Percentiles rank a stretch among this genome's conserved stretches.
Conservation (phyloP, 257 asterid genomes). For the Solanum habrochaites region DNA sequence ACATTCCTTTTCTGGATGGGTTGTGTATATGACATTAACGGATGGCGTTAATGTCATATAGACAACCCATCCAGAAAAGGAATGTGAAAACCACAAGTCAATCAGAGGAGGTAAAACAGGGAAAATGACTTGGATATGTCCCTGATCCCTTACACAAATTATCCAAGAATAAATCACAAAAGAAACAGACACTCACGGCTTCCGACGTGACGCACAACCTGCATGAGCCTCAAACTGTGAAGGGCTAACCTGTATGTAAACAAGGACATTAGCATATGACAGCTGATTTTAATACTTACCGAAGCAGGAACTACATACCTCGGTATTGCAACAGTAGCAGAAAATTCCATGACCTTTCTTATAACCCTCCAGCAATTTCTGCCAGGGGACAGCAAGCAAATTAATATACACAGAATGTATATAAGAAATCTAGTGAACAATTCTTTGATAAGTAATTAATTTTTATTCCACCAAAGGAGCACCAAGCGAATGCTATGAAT, state of each 20-base stretch:
- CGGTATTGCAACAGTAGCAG: conserved; percentile 52
- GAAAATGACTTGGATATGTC: background rate
- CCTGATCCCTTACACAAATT: background rate
- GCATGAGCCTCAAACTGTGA: conserved; percentile 95
- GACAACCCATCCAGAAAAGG: background rate
- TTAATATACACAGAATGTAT: background rate
- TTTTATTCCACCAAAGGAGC: background rate
- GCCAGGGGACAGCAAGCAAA: conserved; percentile 3
- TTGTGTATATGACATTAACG: background rate
- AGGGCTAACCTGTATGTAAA: conserved; percentile 63
- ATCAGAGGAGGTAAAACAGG: background rate
- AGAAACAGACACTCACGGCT: conserved; percentile 57
- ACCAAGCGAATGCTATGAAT: background rate
- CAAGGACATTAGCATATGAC: background rate
- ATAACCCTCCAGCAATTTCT: conserved; percentile 52
- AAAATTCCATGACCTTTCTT: conserved; percentile 59
- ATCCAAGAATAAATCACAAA: background rate
- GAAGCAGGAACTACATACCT: conserved; percentile 32
- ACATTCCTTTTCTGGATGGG: background rate
- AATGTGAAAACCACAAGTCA: background rate
- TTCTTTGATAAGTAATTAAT: background rate
- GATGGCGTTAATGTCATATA: background rate
- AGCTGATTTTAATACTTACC: background rate
- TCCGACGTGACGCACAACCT: conserved; percentile 76
- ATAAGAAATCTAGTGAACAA: background rate